Evolutionary conservation across 2,329 filamentous ascomycete species (phyloP).

Genomic region (Neurospora sp.): DNA sequence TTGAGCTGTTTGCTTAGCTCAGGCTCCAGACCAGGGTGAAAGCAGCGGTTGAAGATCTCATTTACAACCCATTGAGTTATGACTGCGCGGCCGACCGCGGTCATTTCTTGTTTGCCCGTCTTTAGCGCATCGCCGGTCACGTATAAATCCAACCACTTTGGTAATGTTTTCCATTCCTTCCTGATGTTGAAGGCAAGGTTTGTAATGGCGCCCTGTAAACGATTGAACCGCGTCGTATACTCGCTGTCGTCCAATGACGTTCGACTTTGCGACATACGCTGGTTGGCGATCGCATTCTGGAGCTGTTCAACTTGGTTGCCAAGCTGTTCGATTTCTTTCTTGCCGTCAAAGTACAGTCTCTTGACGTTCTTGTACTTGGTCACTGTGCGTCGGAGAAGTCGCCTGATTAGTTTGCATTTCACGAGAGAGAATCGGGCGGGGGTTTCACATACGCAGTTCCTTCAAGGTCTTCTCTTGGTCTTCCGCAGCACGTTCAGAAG

Average conservation of each 20-base stretch:
- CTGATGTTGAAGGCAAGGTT: conserved; percentile 93
- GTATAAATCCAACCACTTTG: conserved; percentile 66
- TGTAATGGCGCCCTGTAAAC: conserved; percentile 86
- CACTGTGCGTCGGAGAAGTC: conserved; percentile 45
- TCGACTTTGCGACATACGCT: conserved; percentile 86
- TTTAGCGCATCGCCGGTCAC: conserved; percentile 79
- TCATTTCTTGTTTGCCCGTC: conserved; percentile 96
- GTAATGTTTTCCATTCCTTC: conserved; percentile 82
- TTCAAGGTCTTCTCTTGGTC: conserved; percentile 48
- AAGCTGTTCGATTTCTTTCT: conserved; percentile 81
- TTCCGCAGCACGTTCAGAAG: conserved; percentile 29
- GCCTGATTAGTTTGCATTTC: conserved; percentile 24
- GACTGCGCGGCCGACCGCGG: conserved; percentile 78
- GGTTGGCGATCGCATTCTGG: conserved; percentile 95
- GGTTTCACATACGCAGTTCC: conserved; percentile 36
- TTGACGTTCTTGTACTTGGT: conserved; percentile 98
- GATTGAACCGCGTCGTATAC: conserved; percentile 79
- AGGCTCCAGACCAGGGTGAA: conserved; percentile 79
- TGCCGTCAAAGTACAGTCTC: conserved; percentile 92
- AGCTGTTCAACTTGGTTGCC: conserved; percentile 83
- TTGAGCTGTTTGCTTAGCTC: conserved; percentile 72
- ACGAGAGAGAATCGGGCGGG: background rate
- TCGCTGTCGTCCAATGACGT: conserved; percentile 93
- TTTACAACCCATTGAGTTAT: conserved; percentile 87
- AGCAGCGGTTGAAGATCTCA: conserved; percentile 83